phyloP scores from a whole-genome alignment of 2,329 filamentous ascomycete species.

The Penicillium sp. region DNA sequence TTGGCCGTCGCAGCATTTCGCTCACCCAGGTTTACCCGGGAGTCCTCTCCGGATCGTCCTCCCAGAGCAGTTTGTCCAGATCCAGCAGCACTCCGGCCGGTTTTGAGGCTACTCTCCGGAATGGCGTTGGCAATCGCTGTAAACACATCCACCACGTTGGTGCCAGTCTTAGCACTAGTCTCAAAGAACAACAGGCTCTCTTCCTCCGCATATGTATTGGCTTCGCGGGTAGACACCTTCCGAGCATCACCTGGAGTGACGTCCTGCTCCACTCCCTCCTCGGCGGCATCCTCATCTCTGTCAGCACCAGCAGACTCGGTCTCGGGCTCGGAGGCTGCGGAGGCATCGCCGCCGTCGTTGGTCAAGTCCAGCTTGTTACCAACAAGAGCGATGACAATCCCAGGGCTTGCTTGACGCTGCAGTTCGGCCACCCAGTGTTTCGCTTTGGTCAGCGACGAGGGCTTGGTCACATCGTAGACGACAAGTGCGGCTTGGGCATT shows the following conservation, averaged over 20 bases:
- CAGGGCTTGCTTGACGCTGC: conserved; percentile 89
- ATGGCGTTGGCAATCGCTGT: conserved; percentile 98
- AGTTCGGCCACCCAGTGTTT: conserved; percentile 99
- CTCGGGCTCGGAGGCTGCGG: conserved; percentile 35
- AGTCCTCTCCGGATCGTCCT: conserved; percentile 46
- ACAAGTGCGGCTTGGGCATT: conserved; percentile 97
- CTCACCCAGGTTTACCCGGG: conserved; percentile 75
- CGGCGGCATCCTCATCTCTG: conserved; percentile 45
- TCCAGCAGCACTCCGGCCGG: conserved; percentile 64
- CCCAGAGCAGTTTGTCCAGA: conserved; percentile 57
- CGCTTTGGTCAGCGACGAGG: conserved; percentile 89
- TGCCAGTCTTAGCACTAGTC: conserved; percentile 93
- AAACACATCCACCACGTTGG: conserved; percentile 93
- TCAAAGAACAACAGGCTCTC: conserved; percentile 94
- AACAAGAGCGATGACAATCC: conserved; percentile 94
- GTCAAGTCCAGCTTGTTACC: conserved; percentile 95
- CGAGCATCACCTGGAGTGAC: conserved; percentile 68
- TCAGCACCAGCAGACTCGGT: conserved; percentile 31
- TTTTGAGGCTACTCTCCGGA: conserved; percentile 93
- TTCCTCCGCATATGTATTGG: conserved; percentile 88
- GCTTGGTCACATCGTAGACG: conserved; percentile 97
- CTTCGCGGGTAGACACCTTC: conserved; percentile 87
- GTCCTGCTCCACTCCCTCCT: conserved; percentile 52
- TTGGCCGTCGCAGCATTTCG: conserved; percentile 71
- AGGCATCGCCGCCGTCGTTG: conserved; percentile 50